Percentiles rank a stretch among this genome's conserved stretches.
These are phyloP conservation scores for Rhynchosporium graminicola DNA, from an alignment of 2,329 filamentous ascomycete species.

Conservation along the genomic window DNA sequence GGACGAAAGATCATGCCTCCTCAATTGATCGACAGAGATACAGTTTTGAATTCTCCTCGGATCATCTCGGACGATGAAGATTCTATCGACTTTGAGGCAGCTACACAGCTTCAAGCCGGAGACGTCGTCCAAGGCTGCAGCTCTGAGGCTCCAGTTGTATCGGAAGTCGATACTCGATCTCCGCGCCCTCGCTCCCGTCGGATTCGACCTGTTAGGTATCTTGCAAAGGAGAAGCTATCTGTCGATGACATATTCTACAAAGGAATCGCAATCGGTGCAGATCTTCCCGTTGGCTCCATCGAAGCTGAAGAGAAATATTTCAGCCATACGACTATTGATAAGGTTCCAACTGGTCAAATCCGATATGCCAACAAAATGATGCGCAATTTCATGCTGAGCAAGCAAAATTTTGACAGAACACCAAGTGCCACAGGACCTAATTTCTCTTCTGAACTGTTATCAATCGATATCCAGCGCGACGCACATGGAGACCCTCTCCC, in stretches of 20 bases:
- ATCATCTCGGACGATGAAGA: not conserved
- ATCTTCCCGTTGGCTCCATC: conserved; percentile 30
- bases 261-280: conserved; percentile 34
- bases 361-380: conserved; percentile 14
- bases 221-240: conserved; percentile 43
- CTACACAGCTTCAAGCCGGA: conserved; percentile 12
- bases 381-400: conserved; percentile 16
- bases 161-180: not conserved
- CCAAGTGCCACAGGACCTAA: not conserved
- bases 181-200: not conserved
- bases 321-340: not conserved
- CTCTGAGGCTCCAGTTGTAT: not conserved
- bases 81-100: not conserved
- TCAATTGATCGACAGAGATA: not conserved
- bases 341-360: not conserved
- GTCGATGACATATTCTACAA: conserved; percentile 47
- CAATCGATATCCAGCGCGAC: not conserved
- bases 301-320: conserved; percentile 9
- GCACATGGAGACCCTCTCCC: not conserved
- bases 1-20: not conserved
- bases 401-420: conserved; percentile 11
- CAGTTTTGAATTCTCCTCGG: not conserved
- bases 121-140: not conserved
- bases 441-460: not conserved
- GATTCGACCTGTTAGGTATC: conserved; percentile 37